phyloP scores from a whole-genome alignment of 352 stramenopile species.

The Globisporangium okanoganense region DNA sequence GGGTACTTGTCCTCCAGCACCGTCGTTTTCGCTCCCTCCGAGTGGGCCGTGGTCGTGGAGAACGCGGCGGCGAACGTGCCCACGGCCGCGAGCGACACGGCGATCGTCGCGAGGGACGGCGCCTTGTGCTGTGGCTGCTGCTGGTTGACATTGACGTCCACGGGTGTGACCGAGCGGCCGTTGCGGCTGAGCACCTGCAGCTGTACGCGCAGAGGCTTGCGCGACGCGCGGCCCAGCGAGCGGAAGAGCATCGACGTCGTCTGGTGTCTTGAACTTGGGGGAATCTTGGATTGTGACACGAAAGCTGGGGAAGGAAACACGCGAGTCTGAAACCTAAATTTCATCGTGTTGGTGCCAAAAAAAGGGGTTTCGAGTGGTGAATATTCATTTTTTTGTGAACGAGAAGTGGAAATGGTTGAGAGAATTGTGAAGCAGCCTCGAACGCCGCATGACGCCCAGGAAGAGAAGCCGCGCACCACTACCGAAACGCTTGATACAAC shows the following conservation, averaged over 20 bases:
- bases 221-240: slow-evolving; percentile 17
- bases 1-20: slow-evolving; percentile 16
- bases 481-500: neutral
- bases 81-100: slow-evolving; percentile 3
- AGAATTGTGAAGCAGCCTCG: neutral
- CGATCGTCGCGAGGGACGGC: slow-evolving; percentile 4
- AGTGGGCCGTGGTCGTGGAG: slow-evolving; percentile 15
- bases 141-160: slow-evolving; percentile 8
- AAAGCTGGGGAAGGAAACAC: neutral
- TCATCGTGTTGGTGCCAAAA: neutral
- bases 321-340: neutral
- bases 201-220: slow-evolving; percentile 21
- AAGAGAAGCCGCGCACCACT: neutral
- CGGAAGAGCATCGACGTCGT: slow-evolving; percentile 15
- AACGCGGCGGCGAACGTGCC: slow-evolving; percentile 13
- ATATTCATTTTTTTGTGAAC: too few species aligned
- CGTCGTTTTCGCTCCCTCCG: slow-evolving; percentile 6
- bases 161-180: slow-evolving; percentile 11
- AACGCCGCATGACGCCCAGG: neutral
- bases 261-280: slow-evolving; percentile 9
- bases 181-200: slow-evolving; percentile 13
- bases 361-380: too few species aligned
- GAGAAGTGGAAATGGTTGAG: neutral
- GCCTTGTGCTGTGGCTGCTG: slow-evolving; percentile 4
- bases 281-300: neutral